Evolutionary conservation across 2,329 filamentous ascomycete species (phyloP), one percentile per base, ranked within the genome.

Genomic region (Gaeumannomyces sp.): DNA sequence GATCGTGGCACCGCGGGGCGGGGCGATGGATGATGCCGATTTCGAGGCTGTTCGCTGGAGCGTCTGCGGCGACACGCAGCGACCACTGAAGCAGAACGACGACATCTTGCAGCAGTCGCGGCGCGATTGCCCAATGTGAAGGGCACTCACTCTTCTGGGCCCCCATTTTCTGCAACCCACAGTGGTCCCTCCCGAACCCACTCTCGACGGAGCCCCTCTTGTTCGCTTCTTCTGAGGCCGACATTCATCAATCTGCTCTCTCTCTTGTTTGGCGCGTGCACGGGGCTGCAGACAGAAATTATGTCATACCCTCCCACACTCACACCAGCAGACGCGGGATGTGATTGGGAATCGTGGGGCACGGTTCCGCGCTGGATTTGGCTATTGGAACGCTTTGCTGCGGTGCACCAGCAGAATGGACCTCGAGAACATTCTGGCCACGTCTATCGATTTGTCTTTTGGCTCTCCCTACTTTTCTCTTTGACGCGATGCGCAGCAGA

Each of bases 281-380:
- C 45, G 45, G n/a, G 45, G 19, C 45, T n/a, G 22, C 7, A 25
- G 45, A n/a, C 22, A 22, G 45, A 19, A 62, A 62, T 62, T 62
- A 62, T 62, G 61, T 62, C 61, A 62, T 62, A 62, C 19, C 50
- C 59, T 35, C 29, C 59, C 29, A 29, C 59, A 4, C 25, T 28
- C n/a, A 33, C 59, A n/a, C 59, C 29, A 60, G 7, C 28, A 7
- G 14, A n/a, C 59, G 45, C 45, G 45, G 45, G 45, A 33, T 60
- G 59, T 33, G 59, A 33, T 60, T 31, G 59, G 29, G 31, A 33
- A 35, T 29, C 29, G 57, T 60, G 59, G 29, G 22, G 59, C 28
- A 60, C 29, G 29, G 38, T 60, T 29, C 58, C 4, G 25, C 4
- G 28, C 28, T 35, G 22, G 22, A 11, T n/a, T 53, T 14, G 45